phyloP scores from a whole-genome alignment of 1,139 yeast genomes.

The Suhomyces bokatorum region DNA sequence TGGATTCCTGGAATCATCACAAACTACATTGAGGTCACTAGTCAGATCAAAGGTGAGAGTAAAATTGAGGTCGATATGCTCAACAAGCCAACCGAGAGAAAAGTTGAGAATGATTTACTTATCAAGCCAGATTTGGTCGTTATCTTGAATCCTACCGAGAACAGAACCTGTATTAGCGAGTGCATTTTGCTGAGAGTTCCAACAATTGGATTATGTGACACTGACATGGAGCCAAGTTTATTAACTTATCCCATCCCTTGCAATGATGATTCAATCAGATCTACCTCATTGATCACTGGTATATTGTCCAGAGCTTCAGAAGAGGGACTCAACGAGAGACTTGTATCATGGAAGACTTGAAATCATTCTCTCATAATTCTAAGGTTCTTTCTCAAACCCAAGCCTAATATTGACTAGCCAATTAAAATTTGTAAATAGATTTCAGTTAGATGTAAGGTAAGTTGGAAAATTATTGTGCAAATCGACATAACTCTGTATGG shows the following conservation, averaged over 20 bases:
- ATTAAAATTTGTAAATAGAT: conserved; percentile 1
- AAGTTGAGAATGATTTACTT: conserved; percentile 47
- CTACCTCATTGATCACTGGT: conserved; percentile 77
- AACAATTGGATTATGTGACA: conserved; percentile 90
- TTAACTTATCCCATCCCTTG: conserved; percentile 96
- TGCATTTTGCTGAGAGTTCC: conserved; percentile 84
- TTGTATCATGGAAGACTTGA: conserved; percentile 37
- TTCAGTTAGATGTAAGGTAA: not conserved
- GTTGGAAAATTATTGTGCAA: not conserved
- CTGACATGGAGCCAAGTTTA: conserved; percentile 86
- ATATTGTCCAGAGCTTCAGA: conserved; percentile 84
- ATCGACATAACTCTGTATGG: not conserved
- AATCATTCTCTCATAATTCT: conserved; percentile 14
- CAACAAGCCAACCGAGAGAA: conserved; percentile 55
- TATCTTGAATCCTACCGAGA: conserved; percentile 84
- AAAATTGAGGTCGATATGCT: conserved; percentile 42
- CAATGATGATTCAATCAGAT: conserved; percentile 88
- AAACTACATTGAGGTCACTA: conserved; percentile 74
- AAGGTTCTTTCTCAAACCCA: conserved; percentile 1
- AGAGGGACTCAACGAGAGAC: conserved; percentile 65
- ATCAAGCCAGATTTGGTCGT: conserved; percentile 89
- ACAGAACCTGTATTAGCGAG: conserved; percentile 77
- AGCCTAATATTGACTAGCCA: not conserved
- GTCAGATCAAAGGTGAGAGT: conserved; percentile 70
- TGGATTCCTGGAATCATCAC: conserved; percentile 98